These are phyloP conservation scores for Tremella yokohamensis DNA, from an alignment of 768 basidiomycete species.

Conservation along the genomic window DNA sequence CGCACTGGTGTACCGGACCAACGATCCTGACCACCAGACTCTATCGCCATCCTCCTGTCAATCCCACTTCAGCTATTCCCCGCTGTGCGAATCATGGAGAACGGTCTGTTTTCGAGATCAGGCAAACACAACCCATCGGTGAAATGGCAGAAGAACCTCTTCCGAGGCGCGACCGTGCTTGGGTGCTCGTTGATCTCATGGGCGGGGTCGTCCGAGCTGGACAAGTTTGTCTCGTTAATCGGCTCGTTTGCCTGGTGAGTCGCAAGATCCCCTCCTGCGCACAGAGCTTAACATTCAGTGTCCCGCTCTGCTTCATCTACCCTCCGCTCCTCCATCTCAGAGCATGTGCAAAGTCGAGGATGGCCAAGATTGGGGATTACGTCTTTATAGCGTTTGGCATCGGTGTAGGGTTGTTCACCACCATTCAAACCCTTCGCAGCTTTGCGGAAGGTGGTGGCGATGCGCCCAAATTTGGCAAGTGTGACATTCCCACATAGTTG, in stretches of 20 bases:
- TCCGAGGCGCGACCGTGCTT: constrained; percentile 57
- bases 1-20: neutral
- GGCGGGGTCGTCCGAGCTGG: constrained; percentile 79
- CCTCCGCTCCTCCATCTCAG: constrained; percentile 87
- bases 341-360: constrained; percentile 63
- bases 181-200: constrained; percentile 68
- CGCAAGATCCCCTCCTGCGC: too few species aligned
- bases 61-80: constrained; percentile 96
- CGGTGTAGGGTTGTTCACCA: constrained; percentile 71
- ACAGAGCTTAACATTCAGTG: constrained; percentile 60
- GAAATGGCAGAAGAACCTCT: constrained; percentile 93
- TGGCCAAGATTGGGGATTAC: constrained; percentile 66
- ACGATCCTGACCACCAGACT: constrained; percentile 52
- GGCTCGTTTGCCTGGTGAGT: constrained; percentile 90
- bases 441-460: constrained; percentile 59
- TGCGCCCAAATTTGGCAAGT: constrained; percentile 52
- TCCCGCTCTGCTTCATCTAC: constrained; percentile 90
- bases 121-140: constrained; percentile 75
- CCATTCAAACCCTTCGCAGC: constrained; percentile 71
- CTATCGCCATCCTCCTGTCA: constrained; percentile 77
- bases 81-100: constrained; percentile 93
- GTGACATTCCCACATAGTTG: constrained; percentile 27
- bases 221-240: constrained; percentile 91
- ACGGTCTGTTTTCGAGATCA: constrained; percentile 77
- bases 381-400: constrained; percentile 72